phyloP scores from a whole-genome alignment of 768 basidiomycete species.

The Clathrus columnatus region DNA sequence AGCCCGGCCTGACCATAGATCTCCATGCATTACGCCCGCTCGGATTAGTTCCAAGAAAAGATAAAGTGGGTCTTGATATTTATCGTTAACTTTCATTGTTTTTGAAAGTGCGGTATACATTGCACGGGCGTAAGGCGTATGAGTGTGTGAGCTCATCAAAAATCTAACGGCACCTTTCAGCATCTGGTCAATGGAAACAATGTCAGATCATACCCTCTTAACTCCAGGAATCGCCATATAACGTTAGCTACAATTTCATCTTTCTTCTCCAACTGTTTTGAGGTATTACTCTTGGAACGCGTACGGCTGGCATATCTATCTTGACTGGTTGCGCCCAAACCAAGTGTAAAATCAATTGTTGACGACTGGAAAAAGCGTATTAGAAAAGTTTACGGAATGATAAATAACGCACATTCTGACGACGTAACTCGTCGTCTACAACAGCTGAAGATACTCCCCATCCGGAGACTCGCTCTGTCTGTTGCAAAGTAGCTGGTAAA shows the following conservation, averaged over 20 bases:
- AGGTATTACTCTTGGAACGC: conserved; percentile 46
- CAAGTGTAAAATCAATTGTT: conserved; percentile 93
- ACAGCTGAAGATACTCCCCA: conserved; percentile 84
- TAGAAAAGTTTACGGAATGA: conserved; percentile 18
- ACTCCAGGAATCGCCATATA: conserved; percentile 95
- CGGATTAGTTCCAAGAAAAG: conserved; percentile 91
- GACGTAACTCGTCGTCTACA: conserved; percentile 89
- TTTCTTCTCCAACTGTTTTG: conserved; percentile 78
- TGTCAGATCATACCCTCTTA: conserved; percentile 67
- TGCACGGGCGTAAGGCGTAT: conserved; percentile 84
- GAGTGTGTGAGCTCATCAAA: conserved; percentile 78
- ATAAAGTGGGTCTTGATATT: conserved; percentile 96
- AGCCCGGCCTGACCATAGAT: conserved; percentile 78
- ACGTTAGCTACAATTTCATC: conserved; percentile 98
- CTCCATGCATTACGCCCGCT: conserved; percentile 95
- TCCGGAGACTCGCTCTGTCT: conserved; percentile 77
- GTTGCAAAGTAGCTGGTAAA: conserved; percentile 69
- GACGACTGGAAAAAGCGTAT: conserved; percentile 56
- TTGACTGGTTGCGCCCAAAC: conserved; percentile 80
- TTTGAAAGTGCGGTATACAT: conserved; percentile 71
- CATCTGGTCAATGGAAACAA: conserved; percentile 11
- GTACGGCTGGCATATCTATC: conserved; percentile 79
- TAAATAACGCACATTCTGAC: conserved; percentile 77
- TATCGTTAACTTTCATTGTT: conserved; percentile 81
- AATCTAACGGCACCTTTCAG: conserved; percentile 44